Conservation (phyloP, 2,329 filamentous ascomycete genomes). For the Xylariaceae sp. region DNA sequence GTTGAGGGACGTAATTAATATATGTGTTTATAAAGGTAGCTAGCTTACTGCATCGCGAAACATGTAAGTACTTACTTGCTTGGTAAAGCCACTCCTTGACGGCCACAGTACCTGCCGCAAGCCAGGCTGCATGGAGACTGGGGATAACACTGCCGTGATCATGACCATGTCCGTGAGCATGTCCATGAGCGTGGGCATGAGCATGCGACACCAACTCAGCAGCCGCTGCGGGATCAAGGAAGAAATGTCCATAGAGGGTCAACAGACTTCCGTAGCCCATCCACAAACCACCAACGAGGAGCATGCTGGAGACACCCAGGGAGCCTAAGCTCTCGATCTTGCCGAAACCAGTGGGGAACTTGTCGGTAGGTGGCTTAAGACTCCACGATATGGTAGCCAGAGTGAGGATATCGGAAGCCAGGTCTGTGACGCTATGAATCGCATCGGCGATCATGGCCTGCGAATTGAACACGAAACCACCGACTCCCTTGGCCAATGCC, state of each 20-base stretch:
- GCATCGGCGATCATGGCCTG: conserved; percentile 90
- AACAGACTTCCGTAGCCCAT: conserved; percentile 78
- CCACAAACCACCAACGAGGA: conserved; percentile 82
- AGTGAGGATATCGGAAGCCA: conserved; percentile 91
- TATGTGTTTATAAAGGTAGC: neutral
- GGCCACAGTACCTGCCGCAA: conserved; percentile 82
- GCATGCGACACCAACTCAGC: conserved; percentile 49
- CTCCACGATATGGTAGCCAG: conserved; percentile 93
- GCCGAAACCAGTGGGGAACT: conserved; percentile 87
- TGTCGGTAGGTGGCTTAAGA: conserved; percentile 72
- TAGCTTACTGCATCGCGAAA: neutral
- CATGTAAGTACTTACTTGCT: conserved; percentile 65
- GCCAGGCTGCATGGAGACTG: conserved; percentile 90
- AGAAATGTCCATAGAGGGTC: conserved; percentile 66
- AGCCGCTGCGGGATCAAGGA: conserved; percentile 56
- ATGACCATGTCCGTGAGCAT: conserved; percentile 59
- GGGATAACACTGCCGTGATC: conserved; percentile 53
- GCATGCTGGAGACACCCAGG: conserved; percentile 84
- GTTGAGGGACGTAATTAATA: conserved; percentile 26
- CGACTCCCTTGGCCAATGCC: conserved; percentile 87
- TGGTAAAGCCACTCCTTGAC: conserved; percentile 97
- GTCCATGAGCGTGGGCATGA: conserved; percentile 56
- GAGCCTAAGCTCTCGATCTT: conserved; percentile 97
- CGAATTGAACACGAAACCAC: conserved; percentile 91
- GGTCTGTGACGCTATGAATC: conserved; percentile 90